A percentile compares a stretch with the other conserved stretches of the same genome.
Conservation (phyloP, 805 yeast species). For the Teunomyces tritomae region DNA sequence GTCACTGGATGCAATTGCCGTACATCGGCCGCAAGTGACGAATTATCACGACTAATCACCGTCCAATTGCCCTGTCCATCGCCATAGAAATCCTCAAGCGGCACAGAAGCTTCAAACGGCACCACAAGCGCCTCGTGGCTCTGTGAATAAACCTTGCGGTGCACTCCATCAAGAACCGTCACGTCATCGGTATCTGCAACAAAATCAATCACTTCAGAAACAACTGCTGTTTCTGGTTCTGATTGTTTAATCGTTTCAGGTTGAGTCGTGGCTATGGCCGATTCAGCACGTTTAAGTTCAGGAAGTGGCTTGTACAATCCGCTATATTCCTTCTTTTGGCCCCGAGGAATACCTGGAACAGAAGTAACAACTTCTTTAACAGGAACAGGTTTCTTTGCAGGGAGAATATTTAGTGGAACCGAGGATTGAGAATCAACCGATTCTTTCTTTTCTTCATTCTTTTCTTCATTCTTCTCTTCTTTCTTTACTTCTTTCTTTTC, state of each 20-base stretch:
- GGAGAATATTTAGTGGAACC: too few species aligned
- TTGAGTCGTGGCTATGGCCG: neutral
- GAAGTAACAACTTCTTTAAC: slow-evolving; percentile 14
- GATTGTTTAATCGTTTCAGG: neutral
- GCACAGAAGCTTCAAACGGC: slow-evolving; percentile 7
- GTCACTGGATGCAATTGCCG: slow-evolving; percentile 16
- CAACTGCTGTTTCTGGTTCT: neutral
- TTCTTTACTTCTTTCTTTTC: neutral
- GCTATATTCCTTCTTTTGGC: slow-evolving; percentile 19
- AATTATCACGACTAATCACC: slow-evolving; percentile 22
- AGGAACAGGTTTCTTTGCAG: neutral
- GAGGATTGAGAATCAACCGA: too few species aligned
- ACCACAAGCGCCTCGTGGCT: neutral
- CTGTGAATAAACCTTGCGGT: neutral
- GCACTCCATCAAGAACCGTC: slow-evolving; percentile 6
- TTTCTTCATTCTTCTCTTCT: neutral
- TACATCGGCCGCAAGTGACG: slow-evolving; percentile 22
- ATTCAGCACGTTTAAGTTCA: slow-evolving; percentile 9
- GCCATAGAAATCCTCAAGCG: slow-evolving; percentile 13
- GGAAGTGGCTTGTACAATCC: slow-evolving; percentile 25
- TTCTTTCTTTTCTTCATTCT: too few species aligned
- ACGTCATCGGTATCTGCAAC: slow-evolving; percentile 1
- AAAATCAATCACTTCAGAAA: neutral
- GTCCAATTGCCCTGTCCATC: slow-evolving; percentile 25
- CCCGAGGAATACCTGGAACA: slow-evolving; percentile 18